Evolutionary conservation across 2,329 filamentous ascomycete species (phyloP).

Genomic region (Blastomyces percursus): DNA sequence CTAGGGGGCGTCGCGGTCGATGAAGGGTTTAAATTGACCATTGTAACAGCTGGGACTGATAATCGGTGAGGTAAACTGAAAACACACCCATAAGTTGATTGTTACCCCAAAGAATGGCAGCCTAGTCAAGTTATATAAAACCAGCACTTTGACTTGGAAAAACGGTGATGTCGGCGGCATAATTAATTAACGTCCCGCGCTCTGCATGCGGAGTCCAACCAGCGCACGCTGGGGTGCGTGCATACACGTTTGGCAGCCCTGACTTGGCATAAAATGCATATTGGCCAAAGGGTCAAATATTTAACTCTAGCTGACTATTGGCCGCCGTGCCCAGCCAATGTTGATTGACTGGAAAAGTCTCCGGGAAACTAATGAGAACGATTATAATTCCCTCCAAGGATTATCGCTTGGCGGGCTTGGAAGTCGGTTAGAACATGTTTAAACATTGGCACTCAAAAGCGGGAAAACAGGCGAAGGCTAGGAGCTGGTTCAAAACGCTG

Average conservation of each 20-base stretch:
- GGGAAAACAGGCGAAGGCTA: neutral
- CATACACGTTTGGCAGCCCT: neutral
- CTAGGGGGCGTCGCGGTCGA: neutral
- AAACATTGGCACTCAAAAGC: neutral
- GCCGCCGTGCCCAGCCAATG: neutral
- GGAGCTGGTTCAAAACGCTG: neutral
- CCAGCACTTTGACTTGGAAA: neutral
- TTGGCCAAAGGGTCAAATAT: neutral
- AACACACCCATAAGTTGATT: neutral
- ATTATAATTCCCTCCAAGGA: neutral
- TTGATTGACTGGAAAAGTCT: neutral
- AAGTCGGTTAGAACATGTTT: neutral
- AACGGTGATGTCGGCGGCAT: neutral
- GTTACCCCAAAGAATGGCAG: neutral
- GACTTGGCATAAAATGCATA: neutral
- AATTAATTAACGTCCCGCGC: neutral
- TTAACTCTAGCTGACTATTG: too few species aligned
- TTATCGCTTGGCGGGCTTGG: neutral
- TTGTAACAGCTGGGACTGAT: neutral
- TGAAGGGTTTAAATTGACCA: neutral
- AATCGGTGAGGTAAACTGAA: neutral
- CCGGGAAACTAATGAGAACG: neutral
- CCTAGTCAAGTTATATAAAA: neutral
- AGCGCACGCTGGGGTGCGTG: neutral
- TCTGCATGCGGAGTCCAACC: neutral